Base-by-base conservation (phyloP, 257 asterid species). In the Orobanche coerulescens region DNA sequence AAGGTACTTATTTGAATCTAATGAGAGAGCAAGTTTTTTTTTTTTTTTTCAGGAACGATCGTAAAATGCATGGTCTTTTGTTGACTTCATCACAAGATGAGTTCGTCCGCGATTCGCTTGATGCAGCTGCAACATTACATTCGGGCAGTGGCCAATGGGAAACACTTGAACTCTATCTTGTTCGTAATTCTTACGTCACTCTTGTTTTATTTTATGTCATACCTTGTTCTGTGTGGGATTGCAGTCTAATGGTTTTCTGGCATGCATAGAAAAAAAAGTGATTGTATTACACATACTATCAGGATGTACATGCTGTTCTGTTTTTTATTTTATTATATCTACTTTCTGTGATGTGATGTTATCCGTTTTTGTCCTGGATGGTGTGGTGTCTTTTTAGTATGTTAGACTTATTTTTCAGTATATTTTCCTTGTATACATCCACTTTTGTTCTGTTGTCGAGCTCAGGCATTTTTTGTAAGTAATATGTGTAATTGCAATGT, bases 91-190 rank as follows among this genome's bases (percentile, higher is more conserved):
- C 94, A 57, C 83, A 82, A 54, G 84, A 81, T 68, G 87, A 79
- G 61, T 60, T 70, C 25, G 72, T 69, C 57, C 81, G 61, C 42
- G 73, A 80, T 56, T 84, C 81, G 20, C 66, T 53, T 73, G 83
- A 82, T 62, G 71, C 69, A 73, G 84, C 82, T 57, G 71, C 76
- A 55, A 10, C 66, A 46, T 86, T 69, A 52, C 88, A 76, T 39
- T 63, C 50, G 47, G 82, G 92, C 70, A 73, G 70, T 74, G 72
- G 83, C 78, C 90, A 86, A 31, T 92, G 96, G 98, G 95, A 78
- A 78, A 82, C 87, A 36, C 96, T 92, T 62, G 95, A 92, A 78
- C 79, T 76, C 78, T 92, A 86, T 78, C 95, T 92, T 66, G 97
- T 91, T 19, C 28, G 97, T 85, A 66, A 37, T 73, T 74, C 65